Evolutionary conservation across 2,329 filamentous ascomycete species (phyloP).

Genomic region (Fusarium scirpi): DNA sequence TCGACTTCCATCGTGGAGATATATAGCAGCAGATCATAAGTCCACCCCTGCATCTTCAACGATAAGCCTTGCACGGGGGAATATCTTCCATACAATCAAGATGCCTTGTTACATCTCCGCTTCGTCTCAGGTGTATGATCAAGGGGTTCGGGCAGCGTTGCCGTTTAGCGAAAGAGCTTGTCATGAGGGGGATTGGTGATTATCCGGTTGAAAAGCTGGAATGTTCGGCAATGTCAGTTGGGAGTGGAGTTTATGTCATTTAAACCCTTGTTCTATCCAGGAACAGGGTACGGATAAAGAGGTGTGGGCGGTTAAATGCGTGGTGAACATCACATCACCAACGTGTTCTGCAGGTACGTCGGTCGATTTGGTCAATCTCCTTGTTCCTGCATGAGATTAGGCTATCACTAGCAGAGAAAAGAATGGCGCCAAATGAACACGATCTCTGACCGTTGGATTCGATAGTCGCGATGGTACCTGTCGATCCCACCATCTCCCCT

Average conservation of each 20-base stretch:
- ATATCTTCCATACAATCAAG: slow-evolving; percentile 39
- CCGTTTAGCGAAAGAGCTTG: slow-evolving; percentile 19
- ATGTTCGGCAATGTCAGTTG: slow-evolving; percentile 28
- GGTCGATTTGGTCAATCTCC: neutral
- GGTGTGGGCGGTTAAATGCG: slow-evolving; percentile 11
- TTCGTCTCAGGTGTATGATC: slow-evolving; percentile 42
- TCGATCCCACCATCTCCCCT: slow-evolving; percentile 2
- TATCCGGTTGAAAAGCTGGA: slow-evolving; percentile 8
- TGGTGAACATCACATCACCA: neutral
- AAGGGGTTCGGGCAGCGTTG: slow-evolving; percentile 25
- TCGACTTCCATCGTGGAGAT: slow-evolving; percentile 22
- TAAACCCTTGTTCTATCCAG: slow-evolving; percentile 3
- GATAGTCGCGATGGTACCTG: neutral
- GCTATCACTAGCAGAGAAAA: neutral
- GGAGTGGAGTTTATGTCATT: neutral
- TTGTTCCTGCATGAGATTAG: neutral
- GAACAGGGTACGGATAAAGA: slow-evolving; percentile 2
- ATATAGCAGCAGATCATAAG: slow-evolving; percentile 13
- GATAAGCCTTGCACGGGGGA: slow-evolving; percentile 33
- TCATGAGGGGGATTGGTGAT: slow-evolving; percentile 11
- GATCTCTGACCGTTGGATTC: neutral
- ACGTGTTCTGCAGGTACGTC: neutral
- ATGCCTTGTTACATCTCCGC: slow-evolving; percentile 40
- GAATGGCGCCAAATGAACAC: neutral
- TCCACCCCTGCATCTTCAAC: neutral